Conservation (phyloP, 2,329 filamentous ascomycete species). For the Cladophialophora yegresii region DNA sequence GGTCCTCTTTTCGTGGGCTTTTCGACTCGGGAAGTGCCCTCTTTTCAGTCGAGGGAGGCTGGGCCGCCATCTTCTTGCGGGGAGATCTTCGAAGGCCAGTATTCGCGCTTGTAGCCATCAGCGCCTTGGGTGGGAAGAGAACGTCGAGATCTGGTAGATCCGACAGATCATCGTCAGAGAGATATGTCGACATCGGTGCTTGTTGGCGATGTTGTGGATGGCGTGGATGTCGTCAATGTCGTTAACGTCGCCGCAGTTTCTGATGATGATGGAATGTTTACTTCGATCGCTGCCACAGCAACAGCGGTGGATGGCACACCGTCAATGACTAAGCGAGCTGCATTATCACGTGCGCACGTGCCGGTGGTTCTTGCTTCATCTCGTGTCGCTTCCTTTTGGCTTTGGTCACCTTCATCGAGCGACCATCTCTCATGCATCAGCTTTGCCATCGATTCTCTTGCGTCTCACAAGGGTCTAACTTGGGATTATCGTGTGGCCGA, state of each 20-base stretch:
- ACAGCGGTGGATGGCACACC: neutral
- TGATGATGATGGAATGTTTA: neutral
- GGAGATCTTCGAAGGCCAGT: conserved; percentile 29
- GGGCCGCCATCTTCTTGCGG: conserved; percentile 24
- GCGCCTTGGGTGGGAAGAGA: conserved; percentile 27
- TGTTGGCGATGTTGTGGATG: neutral
- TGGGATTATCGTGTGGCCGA: conserved; percentile 6
- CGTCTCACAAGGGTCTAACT: conserved; percentile 6
- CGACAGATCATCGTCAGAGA: conserved; percentile 31
- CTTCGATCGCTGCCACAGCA: neutral
- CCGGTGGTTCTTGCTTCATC: neutral
- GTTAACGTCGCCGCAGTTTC: neutral
- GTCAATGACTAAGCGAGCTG: neutral
- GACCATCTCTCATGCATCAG: neutral
- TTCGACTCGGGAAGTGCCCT: neutral
- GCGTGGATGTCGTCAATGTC: neutral
- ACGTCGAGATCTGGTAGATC: conserved; percentile 30
- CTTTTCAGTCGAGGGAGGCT: conserved; percentile 4
- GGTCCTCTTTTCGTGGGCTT: conserved; percentile 4
- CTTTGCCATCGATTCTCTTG: neutral
- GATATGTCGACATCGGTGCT: conserved; percentile 16
- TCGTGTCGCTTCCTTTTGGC: neutral
- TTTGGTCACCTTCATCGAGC: neutral
- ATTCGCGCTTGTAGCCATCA: conserved; percentile 27
- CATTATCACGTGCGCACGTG: neutral